Base-by-base conservation (phyloP, 202 grass and related monocot genomes). In the Setaria italica region DNA sequence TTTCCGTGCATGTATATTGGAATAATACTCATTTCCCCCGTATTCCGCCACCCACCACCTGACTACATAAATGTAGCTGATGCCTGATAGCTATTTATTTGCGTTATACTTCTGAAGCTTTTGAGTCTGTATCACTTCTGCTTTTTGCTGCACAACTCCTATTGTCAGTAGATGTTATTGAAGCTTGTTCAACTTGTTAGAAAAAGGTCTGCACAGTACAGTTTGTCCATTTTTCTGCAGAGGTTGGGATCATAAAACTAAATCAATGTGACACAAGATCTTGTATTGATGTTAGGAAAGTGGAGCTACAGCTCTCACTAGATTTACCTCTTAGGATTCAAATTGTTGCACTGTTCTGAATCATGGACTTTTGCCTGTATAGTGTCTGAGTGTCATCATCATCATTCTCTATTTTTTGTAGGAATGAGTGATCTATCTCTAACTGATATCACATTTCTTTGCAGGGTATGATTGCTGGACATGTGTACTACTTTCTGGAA, bases 391-490 rank as follows among this genome's bases (percentile, higher is more conserved):
- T 42, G 17, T 53, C 12, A 34, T 70, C 67, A 76, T 64, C 20
- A 48, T 57, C 30, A 6, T 76, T 56, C 13, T 81, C 25, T 85
- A 33, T 58, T 43, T 32, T 32, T 80, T 39, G 12, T 39, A 57
- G 16, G 13, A 77, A 46, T 45, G 71, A 56, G 14, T 39, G 13
- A 60, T 25, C 7, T 71, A 46, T 59, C n/a, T 79, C 20, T 62
- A 75, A 62, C 41, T 82, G 34, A 14, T 50, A 13, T 29, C 17
- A 2, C 66, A 68, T 58, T 80, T 81, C 1, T 80, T 83, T 81
- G 85, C 80, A 99, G 97, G 97, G 97, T 81, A 93, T 99, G 94
- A 94, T 99, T 81, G 92, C 97, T 54, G 97, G 97, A 4, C 97
- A 99, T 90, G 83, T 93, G 39, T 99, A 99, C 77, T 99, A 99